Evolutionary conservation across 495 filamentous ascomycete species (phyloP).

Genomic region (Halenospora varia): DNA sequence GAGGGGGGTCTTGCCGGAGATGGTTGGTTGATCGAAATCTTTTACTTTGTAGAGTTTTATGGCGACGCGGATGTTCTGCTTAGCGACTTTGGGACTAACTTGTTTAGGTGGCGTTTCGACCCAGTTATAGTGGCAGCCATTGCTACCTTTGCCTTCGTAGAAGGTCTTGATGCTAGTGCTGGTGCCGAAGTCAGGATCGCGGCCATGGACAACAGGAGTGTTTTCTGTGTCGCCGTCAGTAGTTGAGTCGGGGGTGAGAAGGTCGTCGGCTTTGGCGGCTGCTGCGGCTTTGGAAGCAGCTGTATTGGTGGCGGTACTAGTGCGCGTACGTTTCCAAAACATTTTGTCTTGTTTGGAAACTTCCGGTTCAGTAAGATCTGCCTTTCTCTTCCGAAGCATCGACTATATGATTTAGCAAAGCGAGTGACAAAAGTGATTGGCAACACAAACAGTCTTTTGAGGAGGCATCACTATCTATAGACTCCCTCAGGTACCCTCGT

Average conservation of each 20-base stretch:
- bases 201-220: neutral
- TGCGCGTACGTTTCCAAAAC: neutral
- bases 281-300: neutral
- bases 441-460: too few relatives aligned
- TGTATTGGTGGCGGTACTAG: neutral
- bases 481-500: neutral
- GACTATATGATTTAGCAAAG: neutral
- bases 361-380: neutral
- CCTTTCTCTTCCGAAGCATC: neutral
- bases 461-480: too few relatives aligned
- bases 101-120: constrained; percentile 36
- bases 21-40: constrained; percentile 29
- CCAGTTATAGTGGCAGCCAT: constrained; percentile 27
- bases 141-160: constrained; percentile 29
- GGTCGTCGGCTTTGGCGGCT: neutral
- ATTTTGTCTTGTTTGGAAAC: neutral
- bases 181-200: constrained; percentile 18
- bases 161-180: constrained; percentile 22
- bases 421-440: neutral
- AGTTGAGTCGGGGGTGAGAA: neutral
- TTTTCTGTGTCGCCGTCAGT: neutral
- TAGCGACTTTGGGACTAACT: constrained; percentile 30
- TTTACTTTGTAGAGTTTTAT: constrained; percentile 38
- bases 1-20: constrained; percentile 29
- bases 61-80: constrained; percentile 33